These are phyloP conservation scores for Hypomyces perniciosus DNA, from an alignment of 2,329 filamentous ascomycete genomes.

Conservation along the genomic window DNA sequence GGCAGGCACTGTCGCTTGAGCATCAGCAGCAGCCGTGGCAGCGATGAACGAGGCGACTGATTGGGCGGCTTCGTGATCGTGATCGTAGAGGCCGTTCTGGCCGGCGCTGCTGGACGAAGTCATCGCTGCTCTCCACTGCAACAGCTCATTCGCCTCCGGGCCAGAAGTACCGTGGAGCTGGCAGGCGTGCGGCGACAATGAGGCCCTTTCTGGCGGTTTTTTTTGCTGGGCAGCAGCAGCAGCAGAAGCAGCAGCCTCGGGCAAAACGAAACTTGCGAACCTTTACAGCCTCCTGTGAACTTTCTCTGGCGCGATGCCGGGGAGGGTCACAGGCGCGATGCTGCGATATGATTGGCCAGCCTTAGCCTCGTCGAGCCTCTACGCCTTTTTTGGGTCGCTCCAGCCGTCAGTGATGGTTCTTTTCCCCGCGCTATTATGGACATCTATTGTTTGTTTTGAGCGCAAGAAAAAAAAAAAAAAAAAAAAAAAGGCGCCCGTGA, in stretches of 20 bases:
- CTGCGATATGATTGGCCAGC: constrained; percentile 19
- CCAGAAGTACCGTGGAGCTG: not conserved
- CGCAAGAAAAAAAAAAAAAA: no score
- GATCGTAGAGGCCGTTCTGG: constrained; percentile 22
- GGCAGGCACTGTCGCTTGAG: not conserved
- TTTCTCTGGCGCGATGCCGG: constrained; percentile 14
- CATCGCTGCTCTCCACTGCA: constrained; percentile 49
- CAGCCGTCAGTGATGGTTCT: constrained; percentile 1
- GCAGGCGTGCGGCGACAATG: not conserved
- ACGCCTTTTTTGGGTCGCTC: constrained; percentile 10
- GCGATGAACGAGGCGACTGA: not conserved
- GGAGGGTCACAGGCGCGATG: constrained; percentile 15
- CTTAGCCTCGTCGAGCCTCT: constrained; percentile 3
- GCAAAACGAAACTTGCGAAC: constrained; percentile 15
- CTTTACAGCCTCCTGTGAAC: constrained; percentile 12
- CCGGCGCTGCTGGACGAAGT: constrained; percentile 48
- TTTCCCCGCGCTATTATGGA: constrained; percentile 6
- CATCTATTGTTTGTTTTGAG: not conserved
- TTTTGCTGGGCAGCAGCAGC: not conserved
- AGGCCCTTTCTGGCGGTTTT: not conserved
- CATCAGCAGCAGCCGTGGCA: constrained; percentile 1
- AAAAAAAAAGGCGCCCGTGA: no score
- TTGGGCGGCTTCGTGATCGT: constrained; percentile 7
- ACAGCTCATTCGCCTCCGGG: constrained; percentile 51
- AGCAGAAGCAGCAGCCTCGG: constrained; percentile 15